These are phyloP conservation scores for Penicillium flavigenum DNA, from an alignment of 495 filamentous ascomycete genomes.

Conservation along the genomic window DNA sequence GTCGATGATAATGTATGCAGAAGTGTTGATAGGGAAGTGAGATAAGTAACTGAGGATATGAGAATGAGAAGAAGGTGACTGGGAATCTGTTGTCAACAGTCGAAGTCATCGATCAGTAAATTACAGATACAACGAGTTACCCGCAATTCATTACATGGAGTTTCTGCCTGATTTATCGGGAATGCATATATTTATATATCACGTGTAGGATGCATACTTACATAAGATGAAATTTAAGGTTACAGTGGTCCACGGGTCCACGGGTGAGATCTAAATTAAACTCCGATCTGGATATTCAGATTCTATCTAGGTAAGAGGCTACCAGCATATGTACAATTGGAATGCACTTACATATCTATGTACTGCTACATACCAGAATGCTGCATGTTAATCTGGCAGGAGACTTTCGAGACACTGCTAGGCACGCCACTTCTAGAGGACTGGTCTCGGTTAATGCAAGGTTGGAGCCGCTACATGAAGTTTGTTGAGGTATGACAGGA, in stretches of 20 bases:
- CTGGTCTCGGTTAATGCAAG: too few relatives aligned
- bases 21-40: neutral
- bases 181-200: neutral
- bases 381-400: too few relatives aligned
- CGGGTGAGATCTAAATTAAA: neutral
- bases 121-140: conserved; percentile 21
- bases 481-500: too few relatives aligned
- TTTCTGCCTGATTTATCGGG: conserved; percentile 1
- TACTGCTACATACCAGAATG: too few relatives aligned
- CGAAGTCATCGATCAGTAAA: conserved; percentile 20
- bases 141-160: conserved; percentile 17
- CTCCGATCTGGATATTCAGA: neutral
- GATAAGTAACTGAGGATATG: neutral
- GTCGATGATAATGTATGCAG: conserved; percentile 1
- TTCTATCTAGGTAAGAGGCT: neutral
- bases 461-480: too few relatives aligned
- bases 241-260: neutral
- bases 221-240: neutral
- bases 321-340: neutral
- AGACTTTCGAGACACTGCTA: too few relatives aligned
- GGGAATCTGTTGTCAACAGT: conserved; percentile 20
- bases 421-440: too few relatives aligned
- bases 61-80: conserved; percentile 9
- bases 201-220: neutral
- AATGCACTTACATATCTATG: too few relatives aligned